Conservation (phyloP, 2,329 filamentous ascomycete species). For the Trichophyton benhamiae region DNA sequence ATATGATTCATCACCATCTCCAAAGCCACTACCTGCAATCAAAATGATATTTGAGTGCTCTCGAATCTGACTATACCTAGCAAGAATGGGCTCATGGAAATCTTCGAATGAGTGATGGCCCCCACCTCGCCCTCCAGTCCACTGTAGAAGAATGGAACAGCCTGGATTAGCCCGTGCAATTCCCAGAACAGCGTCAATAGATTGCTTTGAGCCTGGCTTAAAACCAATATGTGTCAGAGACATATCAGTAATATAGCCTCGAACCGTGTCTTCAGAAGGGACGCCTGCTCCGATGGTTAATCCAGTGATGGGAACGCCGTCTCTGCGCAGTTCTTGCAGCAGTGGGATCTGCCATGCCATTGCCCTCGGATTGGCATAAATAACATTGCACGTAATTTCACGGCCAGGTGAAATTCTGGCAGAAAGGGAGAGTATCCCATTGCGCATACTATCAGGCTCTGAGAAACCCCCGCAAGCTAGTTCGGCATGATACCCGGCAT, state of each 20-base stretch:
- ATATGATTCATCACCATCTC: conserved; percentile 79
- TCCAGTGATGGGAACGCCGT: conserved; percentile 83
- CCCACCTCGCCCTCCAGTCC: conserved; percentile 88
- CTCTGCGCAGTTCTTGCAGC: conserved; percentile 63
- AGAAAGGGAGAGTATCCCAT: neutral
- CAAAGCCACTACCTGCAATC: conserved; percentile 83
- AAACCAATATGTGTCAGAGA: conserved; percentile 88
- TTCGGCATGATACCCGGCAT: conserved; percentile 84
- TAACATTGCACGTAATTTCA: conserved; percentile 79
- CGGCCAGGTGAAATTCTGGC: conserved; percentile 60
- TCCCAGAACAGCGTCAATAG: conserved; percentile 80
- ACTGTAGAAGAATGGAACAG: conserved; percentile 87
- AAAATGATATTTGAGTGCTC: conserved; percentile 77
- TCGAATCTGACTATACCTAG: conserved; percentile 82
- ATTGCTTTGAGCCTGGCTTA: conserved; percentile 82
- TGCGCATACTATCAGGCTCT: conserved; percentile 49
- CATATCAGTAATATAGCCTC: conserved; percentile 86
- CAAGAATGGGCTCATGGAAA: conserved; percentile 81
- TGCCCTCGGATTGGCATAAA: conserved; percentile 78
- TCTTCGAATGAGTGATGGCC: conserved; percentile 93
- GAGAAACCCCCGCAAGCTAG: conserved; percentile 83
- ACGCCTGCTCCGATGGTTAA: conserved; percentile 91
- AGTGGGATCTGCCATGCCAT: conserved; percentile 91
- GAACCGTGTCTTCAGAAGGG: conserved; percentile 81
- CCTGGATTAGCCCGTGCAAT: conserved; percentile 87